Evolutionary conservation across 2,329 filamentous ascomycete species (phyloP).

Genomic region (Fusarium solani-melongenae): DNA sequence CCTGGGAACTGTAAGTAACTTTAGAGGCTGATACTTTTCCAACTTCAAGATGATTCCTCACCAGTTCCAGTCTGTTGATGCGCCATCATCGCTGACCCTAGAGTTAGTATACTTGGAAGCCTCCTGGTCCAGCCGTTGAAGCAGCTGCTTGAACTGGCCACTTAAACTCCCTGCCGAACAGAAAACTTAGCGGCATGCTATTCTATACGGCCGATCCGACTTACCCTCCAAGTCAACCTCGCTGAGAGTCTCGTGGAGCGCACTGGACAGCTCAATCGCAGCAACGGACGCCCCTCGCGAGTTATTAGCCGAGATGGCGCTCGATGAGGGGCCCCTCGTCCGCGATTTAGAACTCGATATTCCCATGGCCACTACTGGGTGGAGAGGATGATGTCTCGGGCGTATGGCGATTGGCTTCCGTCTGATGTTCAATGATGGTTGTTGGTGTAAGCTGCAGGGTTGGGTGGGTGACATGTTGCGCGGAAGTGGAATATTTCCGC

Average conservation of each 20-base stretch:
- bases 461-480: background rate
- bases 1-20: slow-evolving; percentile 10
- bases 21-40: background rate
- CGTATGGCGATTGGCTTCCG: background rate
- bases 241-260: slow-evolving; percentile 14
- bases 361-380: slow-evolving; percentile 12
- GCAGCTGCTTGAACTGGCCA: slow-evolving; percentile 22
- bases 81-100: slow-evolving; percentile 15
- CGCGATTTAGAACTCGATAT: slow-evolving; percentile 16
- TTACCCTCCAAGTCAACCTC: slow-evolving; percentile 21
- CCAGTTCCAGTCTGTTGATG: slow-evolving; percentile 33
- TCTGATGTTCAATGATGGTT: background rate
- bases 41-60: background rate
- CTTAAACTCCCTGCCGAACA: slow-evolving; percentile 11
- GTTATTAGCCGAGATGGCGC: slow-evolving; percentile 20
- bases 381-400: background rate
- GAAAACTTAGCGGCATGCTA: background rate
- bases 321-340: background rate
- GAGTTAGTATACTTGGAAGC: slow-evolving; percentile 37
- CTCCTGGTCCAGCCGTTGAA: slow-evolving; percentile 37
- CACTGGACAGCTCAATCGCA: slow-evolving; percentile 14
- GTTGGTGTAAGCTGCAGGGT: background rate
- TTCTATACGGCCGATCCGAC: background rate
- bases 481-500: background rate
- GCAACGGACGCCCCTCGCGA: slow-evolving; percentile 20